Percentiles rank a stretch among this genome's conserved stretches.
These are phyloP conservation scores for Cladosporium sp. DNA, from an alignment of 2,329 filamentous ascomycete genomes.

Conservation along the genomic window DNA sequence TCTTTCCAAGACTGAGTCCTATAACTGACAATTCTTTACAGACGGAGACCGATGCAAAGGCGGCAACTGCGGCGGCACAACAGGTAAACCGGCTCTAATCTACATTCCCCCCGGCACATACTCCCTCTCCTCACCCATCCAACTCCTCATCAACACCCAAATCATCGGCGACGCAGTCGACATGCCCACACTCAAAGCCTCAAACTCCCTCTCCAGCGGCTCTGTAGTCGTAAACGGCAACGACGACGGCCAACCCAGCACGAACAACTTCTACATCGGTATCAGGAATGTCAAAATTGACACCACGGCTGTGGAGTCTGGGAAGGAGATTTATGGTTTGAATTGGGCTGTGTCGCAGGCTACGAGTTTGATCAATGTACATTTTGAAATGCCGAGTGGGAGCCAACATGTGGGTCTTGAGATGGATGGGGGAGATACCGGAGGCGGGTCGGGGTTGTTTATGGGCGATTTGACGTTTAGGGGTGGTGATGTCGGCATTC, in stretches of 20 bases:
- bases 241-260: constrained; percentile 13
- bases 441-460: constrained; percentile 40
- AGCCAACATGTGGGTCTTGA: constrained; percentile 35
- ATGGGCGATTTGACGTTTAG: constrained; percentile 43
- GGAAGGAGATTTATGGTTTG: constrained; percentile 19
- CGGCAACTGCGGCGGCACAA: constrained; percentile 55
- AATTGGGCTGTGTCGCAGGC: constrained; percentile 30
- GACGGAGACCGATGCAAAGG: constrained; percentile 44
- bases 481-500: constrained; percentile 38
- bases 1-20: background rate
- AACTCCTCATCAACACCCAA: constrained; percentile 88
- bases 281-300: constrained; percentile 28
- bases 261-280: constrained; percentile 27
- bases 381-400: constrained; percentile 32
- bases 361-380: constrained; percentile 25
- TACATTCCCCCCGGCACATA: constrained; percentile 26
- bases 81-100: constrained; percentile 52
- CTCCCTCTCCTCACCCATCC: constrained; percentile 67
- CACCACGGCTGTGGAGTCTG: constrained; percentile 18
- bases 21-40: background rate
- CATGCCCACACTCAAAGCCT: constrained; percentile 63
- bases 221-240: constrained; percentile 2
- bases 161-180: constrained; percentile 72
- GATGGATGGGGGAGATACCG: constrained; percentile 31
- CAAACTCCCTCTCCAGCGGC: constrained; percentile 11